These are phyloP conservation scores for Trichophyton verrucosum DNA, from an alignment of 2,329 filamentous ascomycete genomes.

Conservation along the genomic window DNA sequence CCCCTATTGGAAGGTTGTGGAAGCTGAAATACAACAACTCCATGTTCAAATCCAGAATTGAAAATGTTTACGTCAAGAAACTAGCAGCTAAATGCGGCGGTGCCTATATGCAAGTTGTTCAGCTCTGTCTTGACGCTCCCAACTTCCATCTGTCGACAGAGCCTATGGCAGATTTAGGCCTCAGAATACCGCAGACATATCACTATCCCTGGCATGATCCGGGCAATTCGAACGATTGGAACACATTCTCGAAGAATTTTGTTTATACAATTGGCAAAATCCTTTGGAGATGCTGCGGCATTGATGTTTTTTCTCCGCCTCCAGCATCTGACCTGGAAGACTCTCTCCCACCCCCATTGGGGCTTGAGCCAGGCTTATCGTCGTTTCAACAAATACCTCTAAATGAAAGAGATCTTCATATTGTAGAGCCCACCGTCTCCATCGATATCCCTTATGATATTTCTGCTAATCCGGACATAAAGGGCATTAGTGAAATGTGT, in stretches of 20 bases:
- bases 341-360: slow-evolving; percentile 30
- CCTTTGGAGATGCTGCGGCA: slow-evolving; percentile 29
- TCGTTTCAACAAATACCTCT: slow-evolving; percentile 12
- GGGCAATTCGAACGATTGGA: slow-evolving; percentile 28
- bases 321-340: slow-evolving; percentile 31
- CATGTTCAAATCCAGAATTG: slow-evolving; percentile 52
- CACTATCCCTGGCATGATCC: slow-evolving; percentile 33
- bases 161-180: slow-evolving; percentile 29
- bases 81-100: slow-evolving; percentile 52
- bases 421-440: slow-evolving; percentile 9
- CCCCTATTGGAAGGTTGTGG: slow-evolving; percentile 49
- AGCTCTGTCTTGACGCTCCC: slow-evolving; percentile 48
- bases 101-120: slow-evolving; percentile 50
- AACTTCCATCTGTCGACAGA: slow-evolving; percentile 36
- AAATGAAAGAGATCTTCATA: slow-evolving; percentile 5
- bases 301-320: slow-evolving; percentile 32
- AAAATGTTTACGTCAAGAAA: slow-evolving; percentile 50
- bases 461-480: slow-evolving; percentile 16
- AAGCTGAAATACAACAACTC: slow-evolving; percentile 51
- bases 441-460: slow-evolving; percentile 13
- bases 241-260: slow-evolving; percentile 35
- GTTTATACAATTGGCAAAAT: slow-evolving; percentile 33
- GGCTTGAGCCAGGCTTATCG: slow-evolving; percentile 17
- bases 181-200: slow-evolving; percentile 31
- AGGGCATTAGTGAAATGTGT: slow-evolving; percentile 15